These are phyloP conservation scores for Begonia fuchsioides DNA, from an alignment of 306 rosid species.

Conservation along the genomic window DNA sequence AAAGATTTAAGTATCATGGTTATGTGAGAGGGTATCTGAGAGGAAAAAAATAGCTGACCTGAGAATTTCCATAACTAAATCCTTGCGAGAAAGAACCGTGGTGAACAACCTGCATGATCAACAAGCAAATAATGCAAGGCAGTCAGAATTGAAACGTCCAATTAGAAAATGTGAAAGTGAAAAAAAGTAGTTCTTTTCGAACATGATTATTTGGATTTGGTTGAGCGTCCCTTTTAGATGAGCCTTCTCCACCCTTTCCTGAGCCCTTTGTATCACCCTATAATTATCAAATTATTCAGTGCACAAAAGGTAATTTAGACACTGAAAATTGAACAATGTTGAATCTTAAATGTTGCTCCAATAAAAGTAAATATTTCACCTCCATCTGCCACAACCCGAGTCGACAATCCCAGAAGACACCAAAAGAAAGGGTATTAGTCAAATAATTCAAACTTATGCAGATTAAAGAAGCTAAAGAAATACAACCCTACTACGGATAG, in stretches of 20 bases:
- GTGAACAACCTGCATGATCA: slow-evolving; percentile 34
- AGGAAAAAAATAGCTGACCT: slow-evolving; percentile 29
- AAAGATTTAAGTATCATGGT: slow-evolving; percentile 1
- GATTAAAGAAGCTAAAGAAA: neutral
- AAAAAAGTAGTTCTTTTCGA: neutral
- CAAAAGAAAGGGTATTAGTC: slow-evolving; percentile 1
- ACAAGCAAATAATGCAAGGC: neutral
- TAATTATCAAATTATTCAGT: slow-evolving; percentile 9
- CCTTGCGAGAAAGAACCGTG: slow-evolving; percentile 78
- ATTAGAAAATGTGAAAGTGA: no score
- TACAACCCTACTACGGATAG: neutral
- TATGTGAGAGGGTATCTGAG: neutral
- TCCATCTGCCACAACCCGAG: slow-evolving; percentile 59
- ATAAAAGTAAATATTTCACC: slow-evolving; percentile 36
- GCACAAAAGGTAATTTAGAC: slow-evolving; percentile 7
- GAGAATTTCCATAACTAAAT: slow-evolving; percentile 55
- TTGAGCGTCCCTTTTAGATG: slow-evolving; percentile 64
- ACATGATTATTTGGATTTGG: slow-evolving; percentile 64
- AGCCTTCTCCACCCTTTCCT: slow-evolving; percentile 70
- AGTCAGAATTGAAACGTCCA: no score
- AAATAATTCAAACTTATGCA: slow-evolving; percentile 16
- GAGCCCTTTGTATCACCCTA: slow-evolving; percentile 95
- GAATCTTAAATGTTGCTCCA: no score
- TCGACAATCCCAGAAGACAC: slow-evolving; percentile 15
- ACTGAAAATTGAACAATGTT: neutral